These are phyloP conservation scores for Fusarium stilboides DNA, from an alignment of 2,329 filamentous ascomycete genomes.

Conservation along the genomic window DNA sequence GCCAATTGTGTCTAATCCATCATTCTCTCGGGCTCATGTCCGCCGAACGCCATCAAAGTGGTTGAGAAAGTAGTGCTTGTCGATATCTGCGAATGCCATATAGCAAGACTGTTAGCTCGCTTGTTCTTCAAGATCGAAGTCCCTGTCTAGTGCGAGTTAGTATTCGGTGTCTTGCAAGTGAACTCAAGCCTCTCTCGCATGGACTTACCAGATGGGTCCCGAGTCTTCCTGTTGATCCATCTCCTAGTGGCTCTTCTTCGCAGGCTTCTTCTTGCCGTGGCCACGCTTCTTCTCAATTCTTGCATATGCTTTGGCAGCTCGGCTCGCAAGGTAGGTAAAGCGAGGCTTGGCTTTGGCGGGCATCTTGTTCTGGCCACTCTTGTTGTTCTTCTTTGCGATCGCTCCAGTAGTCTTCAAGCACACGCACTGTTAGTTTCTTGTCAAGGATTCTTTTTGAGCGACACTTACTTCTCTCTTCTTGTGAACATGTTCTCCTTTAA, in stretches of 20 bases:
- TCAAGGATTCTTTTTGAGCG: background rate
- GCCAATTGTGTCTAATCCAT: background rate
- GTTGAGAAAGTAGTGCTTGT: background rate
- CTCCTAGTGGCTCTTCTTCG: background rate
- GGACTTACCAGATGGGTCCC: background rate
- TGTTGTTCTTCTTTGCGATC: background rate
- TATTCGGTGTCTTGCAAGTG: background rate
- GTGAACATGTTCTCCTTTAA: no score
- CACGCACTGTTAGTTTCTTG: background rate
- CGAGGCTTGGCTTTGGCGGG: background rate
- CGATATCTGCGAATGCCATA: background rate
- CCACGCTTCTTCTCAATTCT: background rate
- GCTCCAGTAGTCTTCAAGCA: background rate
- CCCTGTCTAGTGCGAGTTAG: background rate
- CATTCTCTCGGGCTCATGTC: background rate
- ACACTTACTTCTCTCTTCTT: background rate
- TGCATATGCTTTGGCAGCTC: background rate
- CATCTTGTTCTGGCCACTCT: background rate
- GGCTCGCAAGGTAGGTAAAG: no score
- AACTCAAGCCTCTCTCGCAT: background rate
- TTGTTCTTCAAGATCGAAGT: background rate
- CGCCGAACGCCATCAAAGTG: background rate
- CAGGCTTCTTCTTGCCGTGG: background rate
- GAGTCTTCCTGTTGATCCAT: background rate
- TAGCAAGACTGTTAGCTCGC: background rate